Evolutionary conservation across 768 basidiomycete genomes (phyloP).

Genomic region (Ephemerocybe angulata): DNA sequence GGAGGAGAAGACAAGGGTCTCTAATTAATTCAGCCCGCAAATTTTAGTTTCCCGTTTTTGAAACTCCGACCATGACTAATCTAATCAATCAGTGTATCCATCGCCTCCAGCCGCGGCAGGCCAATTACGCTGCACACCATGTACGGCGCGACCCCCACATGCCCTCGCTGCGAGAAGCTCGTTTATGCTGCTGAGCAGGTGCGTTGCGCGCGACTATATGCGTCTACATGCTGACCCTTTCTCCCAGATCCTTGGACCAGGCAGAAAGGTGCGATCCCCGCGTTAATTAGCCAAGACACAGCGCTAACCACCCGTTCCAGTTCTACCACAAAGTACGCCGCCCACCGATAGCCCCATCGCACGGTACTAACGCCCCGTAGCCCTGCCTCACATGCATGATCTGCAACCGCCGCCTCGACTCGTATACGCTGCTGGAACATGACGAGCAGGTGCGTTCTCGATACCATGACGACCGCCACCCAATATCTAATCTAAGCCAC

Average conservation of each 20-base stretch:
- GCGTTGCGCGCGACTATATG: conserved; percentile 14
- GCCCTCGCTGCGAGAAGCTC: conserved; percentile 68
- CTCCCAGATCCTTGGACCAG: conserved; percentile 76
- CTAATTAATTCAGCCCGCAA: conserved; percentile 26
- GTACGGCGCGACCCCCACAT: conserved; percentile 67
- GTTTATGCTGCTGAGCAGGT: conserved; percentile 92
- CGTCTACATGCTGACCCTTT: conserved; percentile 7
- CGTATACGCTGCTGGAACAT: conserved; percentile 74
- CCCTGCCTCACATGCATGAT: conserved; percentile 74
- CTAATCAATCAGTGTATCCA: conserved; percentile 17
- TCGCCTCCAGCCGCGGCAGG: conserved; percentile 9
- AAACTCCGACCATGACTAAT: conserved; percentile 31
- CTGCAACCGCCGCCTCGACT: conserved; percentile 79
- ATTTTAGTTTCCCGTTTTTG: conserved; percentile 31
- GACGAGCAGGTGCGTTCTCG: conserved; percentile 75
- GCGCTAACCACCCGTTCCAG: conserved; percentile 30
- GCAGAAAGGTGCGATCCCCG: conserved; percentile 63
- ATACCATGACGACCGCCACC: conserved; percentile 4
- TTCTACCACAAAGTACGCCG: conserved; percentile 71
- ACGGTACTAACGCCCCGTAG: conserved; percentile 30
- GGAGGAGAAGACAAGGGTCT: conserved; percentile 17
- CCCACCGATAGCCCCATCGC: not conserved
- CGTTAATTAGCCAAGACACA: not conserved
- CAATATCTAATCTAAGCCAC: not conserved
- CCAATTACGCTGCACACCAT: conserved; percentile 51